Percentiles rank a stretch among this genome's conserved stretches.
Conservation (phyloP, 2,329 filamentous ascomycete genomes). For the Verticillium albo-atrum region DNA sequence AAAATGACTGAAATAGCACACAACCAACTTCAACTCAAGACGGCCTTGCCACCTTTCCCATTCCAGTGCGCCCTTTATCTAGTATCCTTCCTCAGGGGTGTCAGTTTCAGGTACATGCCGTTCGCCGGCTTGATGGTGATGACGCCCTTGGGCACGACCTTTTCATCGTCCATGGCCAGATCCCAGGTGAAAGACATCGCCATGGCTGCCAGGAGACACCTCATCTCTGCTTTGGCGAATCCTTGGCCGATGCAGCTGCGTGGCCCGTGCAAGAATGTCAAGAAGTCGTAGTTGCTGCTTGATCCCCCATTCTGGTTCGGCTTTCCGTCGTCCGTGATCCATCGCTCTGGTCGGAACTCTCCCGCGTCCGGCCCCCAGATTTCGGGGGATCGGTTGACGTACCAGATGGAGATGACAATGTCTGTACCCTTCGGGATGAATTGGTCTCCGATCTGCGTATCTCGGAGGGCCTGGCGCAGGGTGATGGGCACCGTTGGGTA, state of each 20-base stretch:
- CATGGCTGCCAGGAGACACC: conserved; percentile 64
- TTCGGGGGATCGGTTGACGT: conserved; percentile 67
- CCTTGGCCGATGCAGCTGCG: conserved; percentile 67
- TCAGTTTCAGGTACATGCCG: conserved; percentile 55
- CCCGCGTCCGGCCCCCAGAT: conserved; percentile 72
- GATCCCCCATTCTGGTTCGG: conserved; percentile 68
- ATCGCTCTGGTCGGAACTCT: conserved; percentile 70
- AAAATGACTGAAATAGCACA: no score
- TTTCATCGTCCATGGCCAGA: conserved; percentile 52
- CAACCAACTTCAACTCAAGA: no score
- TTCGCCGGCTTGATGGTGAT: conserved; percentile 65
- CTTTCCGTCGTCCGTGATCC: conserved; percentile 60
- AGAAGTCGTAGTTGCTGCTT: conserved; percentile 66
- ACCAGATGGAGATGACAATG: conserved; percentile 52
- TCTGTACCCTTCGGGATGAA: conserved; percentile 61
- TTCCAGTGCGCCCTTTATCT: not conserved
- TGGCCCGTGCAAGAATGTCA: conserved; percentile 69
- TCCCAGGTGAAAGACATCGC: conserved; percentile 59
- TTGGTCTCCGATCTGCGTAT: conserved; percentile 54
- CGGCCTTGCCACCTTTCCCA: not conserved
- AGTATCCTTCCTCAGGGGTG: conserved; percentile 4
- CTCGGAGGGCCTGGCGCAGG: conserved; percentile 50
- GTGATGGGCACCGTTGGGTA: conserved; percentile 64
- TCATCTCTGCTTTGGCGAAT: conserved; percentile 71
- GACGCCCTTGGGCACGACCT: conserved; percentile 56